Evolutionary conservation across 257 asterid species (phyloP).

Genomic region (Lavandula angustifolia): DNA sequence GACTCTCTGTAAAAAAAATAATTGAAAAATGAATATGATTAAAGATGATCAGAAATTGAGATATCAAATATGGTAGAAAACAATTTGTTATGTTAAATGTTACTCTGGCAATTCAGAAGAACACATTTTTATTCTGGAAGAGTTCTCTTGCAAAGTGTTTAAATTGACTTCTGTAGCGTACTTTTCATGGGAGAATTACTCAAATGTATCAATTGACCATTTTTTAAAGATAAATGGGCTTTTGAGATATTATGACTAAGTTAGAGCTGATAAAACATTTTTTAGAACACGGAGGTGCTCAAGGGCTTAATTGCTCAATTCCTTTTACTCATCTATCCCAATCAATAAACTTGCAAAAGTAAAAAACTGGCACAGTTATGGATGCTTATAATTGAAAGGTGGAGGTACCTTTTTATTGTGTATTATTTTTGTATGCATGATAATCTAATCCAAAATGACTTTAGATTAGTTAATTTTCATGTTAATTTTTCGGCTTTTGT

Average conservation of each 20-base stretch:
- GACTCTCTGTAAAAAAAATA: no score
- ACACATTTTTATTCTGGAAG: background rate
- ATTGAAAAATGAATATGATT: background rate
- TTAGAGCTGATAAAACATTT: background rate
- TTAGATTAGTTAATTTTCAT: background rate
- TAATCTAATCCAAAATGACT: background rate
- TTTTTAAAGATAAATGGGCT: background rate
- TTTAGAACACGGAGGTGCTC: background rate
- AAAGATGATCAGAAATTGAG: background rate
- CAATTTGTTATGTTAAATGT: no score
- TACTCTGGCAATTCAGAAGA: background rate
- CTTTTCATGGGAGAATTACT: background rate
- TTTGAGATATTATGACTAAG: slow-evolving; percentile 1
- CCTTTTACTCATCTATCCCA: background rate
- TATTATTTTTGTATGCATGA: background rate
- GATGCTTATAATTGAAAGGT: background rate
- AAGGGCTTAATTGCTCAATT: background rate
- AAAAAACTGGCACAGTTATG: background rate
- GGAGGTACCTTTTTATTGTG: background rate
- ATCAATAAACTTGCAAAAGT: background rate
- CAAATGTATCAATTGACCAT: background rate
- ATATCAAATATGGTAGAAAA: background rate
- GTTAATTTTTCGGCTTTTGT: background rate
- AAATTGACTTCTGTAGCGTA: background rate
- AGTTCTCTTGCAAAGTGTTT: slow-evolving; percentile 2